These are phyloP conservation scores for Hysterium pulicare DNA, from an alignment of 2,329 filamentous ascomycete genomes.

Conservation along the genomic window DNA sequence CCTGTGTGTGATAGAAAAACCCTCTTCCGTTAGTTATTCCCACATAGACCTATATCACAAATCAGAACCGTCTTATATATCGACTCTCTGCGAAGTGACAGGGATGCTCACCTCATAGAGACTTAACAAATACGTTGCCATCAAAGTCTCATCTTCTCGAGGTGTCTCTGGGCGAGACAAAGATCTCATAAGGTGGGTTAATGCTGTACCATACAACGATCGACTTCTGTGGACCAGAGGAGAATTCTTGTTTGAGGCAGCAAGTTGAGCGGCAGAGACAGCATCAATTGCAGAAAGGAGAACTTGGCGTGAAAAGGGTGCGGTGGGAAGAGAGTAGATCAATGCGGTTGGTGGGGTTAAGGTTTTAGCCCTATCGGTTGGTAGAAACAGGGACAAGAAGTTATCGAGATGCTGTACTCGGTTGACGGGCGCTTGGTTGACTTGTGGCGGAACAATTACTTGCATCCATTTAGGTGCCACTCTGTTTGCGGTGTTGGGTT, in stretches of 20 bases:
- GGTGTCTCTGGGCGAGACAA: constrained; percentile 26
- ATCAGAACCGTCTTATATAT: background rate
- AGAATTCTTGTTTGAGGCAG: constrained; percentile 27
- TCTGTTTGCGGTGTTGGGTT: constrained; percentile 12
- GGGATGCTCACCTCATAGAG: constrained; percentile 27
- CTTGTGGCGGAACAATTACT: constrained; percentile 23
- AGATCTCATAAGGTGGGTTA: constrained; percentile 28
- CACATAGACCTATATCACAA: constrained; percentile 28
- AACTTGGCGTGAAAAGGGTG: constrained; percentile 29
- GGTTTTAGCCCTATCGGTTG: constrained; percentile 23
- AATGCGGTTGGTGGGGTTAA: constrained; percentile 34
- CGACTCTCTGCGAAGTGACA: background rate
- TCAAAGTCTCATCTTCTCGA: constrained; percentile 31
- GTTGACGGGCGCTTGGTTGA: constrained; percentile 33
- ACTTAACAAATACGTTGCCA: constrained; percentile 34
- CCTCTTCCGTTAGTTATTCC: constrained; percentile 31
- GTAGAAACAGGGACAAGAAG: constrained; percentile 32
- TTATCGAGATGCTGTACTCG: constrained; percentile 32
- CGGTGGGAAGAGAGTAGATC: constrained; percentile 29
- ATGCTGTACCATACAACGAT: constrained; percentile 32
- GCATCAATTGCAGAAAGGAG: constrained; percentile 32
- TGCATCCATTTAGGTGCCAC: background rate
- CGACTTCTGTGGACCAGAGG: constrained; percentile 31
- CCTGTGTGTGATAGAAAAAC: constrained; percentile 38
- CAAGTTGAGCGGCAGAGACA: constrained; percentile 32